A percentile compares a stretch with the other conserved stretches of the same genome.
These are phyloP conservation scores for Malus orientalis DNA, from an alignment of 306 rosid species.

Conservation along the genomic window DNA sequence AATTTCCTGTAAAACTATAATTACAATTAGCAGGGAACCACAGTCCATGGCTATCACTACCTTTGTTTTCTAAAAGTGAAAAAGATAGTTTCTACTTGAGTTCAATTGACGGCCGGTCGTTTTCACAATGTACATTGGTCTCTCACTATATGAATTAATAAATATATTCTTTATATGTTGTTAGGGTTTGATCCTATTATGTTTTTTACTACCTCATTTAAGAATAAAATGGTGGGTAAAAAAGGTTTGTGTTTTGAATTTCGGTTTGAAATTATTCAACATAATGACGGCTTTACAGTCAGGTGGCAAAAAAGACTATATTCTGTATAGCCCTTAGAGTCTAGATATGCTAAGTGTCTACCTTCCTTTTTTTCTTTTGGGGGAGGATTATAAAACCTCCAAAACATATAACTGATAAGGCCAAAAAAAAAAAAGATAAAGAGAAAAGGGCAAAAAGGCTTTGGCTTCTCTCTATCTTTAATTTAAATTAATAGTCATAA, in stretches of 20 bases:
- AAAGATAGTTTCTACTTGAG: neutral
- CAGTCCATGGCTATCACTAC: neutral
- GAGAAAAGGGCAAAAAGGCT: conserved; percentile 23
- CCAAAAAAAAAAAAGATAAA: conserved; percentile 18
- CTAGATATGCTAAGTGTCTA: conserved; percentile 23
- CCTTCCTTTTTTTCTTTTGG: neutral
- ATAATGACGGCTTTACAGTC: conserved; percentile 10
- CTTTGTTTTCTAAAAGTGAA: neutral
- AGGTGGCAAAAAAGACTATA: conserved; percentile 21
- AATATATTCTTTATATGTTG: neutral
- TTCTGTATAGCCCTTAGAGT: conserved; percentile 2
- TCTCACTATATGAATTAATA: neutral
- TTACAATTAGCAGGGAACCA: neutral
- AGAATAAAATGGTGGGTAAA: neutral
- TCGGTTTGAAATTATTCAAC: conserved; percentile 2
- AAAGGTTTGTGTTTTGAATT: conserved; percentile 1
- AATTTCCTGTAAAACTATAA: neutral
- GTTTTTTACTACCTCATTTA: neutral
- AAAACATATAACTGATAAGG: conserved; percentile 11
- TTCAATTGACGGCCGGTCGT: neutral
- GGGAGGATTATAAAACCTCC: conserved; percentile 11
- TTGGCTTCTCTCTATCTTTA: conserved; percentile 39
- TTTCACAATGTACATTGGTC: neutral
- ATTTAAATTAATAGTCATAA: conserved; percentile 41
- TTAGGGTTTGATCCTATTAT: neutral